Evolutionary conservation across 257 asterid genomes (phyloP).

Genomic region (Mentha longifolia): DNA sequence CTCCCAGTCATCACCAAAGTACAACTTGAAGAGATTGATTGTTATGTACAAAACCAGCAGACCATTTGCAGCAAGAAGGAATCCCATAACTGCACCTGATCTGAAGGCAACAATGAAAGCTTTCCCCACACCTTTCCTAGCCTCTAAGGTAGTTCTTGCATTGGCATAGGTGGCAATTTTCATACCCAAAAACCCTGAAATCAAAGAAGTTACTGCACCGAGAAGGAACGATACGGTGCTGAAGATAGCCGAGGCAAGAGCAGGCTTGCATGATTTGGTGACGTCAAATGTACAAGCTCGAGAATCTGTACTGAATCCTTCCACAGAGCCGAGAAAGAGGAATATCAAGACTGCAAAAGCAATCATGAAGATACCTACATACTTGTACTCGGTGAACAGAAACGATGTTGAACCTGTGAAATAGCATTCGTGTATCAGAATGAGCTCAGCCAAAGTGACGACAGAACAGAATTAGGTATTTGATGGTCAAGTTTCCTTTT

Average conservation of each 20-base stretch:
- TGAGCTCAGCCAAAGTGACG: constrained; percentile 6
- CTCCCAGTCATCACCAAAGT: constrained; percentile 59
- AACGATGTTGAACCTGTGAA: constrained; percentile 60
- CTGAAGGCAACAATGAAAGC: constrained; percentile 52
- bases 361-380: constrained; percentile 57
- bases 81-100: constrained; percentile 61
- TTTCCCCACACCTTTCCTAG: constrained; percentile 55
- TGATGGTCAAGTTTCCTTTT: constrained; percentile 8
- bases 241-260: constrained; percentile 53
- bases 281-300: constrained; percentile 53
- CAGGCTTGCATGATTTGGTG: constrained; percentile 52
- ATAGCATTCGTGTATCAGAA: constrained; percentile 21
- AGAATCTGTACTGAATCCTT: constrained; percentile 51
- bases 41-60: constrained; percentile 48
- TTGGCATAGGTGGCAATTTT: constrained; percentile 60
- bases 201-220: constrained; percentile 53
- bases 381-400: constrained; percentile 52
- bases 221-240: constrained; percentile 52
- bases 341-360: constrained; percentile 53
- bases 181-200: constrained; percentile 63
- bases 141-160: constrained; percentile 55
- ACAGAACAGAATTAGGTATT: not conserved
- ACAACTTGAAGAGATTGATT: constrained; percentile 50
- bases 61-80: constrained; percentile 61
- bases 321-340: constrained; percentile 59